These are phyloP conservation scores for Uronychia setigera DNA, from an alignment of 73 alveolate genomes.

Conservation along the genomic window DNA sequence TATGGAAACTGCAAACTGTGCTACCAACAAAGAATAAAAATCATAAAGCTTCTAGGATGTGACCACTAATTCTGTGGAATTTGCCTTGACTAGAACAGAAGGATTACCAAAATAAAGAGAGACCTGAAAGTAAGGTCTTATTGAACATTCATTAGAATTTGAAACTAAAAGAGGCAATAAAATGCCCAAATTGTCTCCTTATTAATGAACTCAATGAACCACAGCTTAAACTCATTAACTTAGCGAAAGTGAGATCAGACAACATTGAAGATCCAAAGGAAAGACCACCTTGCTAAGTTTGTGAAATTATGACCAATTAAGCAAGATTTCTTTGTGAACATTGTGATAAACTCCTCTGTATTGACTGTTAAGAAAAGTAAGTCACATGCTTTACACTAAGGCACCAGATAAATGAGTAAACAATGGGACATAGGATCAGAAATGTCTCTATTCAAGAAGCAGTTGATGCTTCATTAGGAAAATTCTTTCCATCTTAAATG, in stretches of 20 bases:
- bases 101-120: conserved; percentile 42
- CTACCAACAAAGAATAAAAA: conserved; percentile 6
- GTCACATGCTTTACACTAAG: neutral
- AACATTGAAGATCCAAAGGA: conserved; percentile 4
- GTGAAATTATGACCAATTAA: conserved; percentile 6
- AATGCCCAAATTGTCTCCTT: conserved; percentile 37
- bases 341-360: conserved; percentile 44
- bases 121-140: conserved; percentile 16
- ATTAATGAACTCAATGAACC: conserved; percentile 8
- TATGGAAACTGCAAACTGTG: conserved; percentile 43
- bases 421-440: neutral
- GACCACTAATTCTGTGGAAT: conserved; percentile 30
- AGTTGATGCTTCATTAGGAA: neutral
- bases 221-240: conserved; percentile 5
- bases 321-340: conserved; percentile 34
- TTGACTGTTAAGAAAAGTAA: conserved; percentile 30
- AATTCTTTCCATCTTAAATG: neutral
- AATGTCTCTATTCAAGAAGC: neutral
- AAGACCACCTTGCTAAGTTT: conserved; percentile 46
- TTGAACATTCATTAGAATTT: neutral
- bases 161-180: conserved; percentile 14
- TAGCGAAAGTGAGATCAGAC: conserved; percentile 23
- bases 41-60: conserved; percentile 22
- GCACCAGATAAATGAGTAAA: neutral
- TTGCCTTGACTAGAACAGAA: conserved; percentile 13